Conservation (phyloP, 768 basidiomycete species). For the Calocybe gangraenosa region DNA sequence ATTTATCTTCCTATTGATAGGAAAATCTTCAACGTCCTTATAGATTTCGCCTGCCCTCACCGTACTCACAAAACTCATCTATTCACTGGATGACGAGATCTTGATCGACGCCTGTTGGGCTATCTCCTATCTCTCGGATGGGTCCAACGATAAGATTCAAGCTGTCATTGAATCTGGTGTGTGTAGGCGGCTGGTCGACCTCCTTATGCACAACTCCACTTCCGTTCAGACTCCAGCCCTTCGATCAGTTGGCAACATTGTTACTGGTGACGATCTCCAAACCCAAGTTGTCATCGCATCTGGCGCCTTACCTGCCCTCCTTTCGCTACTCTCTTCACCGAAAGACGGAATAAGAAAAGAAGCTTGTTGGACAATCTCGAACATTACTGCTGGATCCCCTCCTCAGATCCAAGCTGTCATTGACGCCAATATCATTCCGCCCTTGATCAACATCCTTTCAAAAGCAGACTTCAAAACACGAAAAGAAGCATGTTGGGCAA, state of each 20-base stretch:
- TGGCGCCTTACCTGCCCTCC: conserved; percentile 91
- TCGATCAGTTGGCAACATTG: conserved; percentile 98
- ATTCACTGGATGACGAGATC: conserved; percentile 98
- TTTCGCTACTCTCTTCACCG: conserved; percentile 89
- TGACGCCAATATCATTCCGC: conserved; percentile 97
- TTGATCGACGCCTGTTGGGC: conserved; percentile 99
- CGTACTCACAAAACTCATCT: conserved; percentile 97
- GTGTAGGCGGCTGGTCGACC: conserved; percentile 93
- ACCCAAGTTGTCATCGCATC: conserved; percentile 99
- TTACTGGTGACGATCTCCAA: conserved; percentile 98
- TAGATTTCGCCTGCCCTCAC: conserved; percentile 96
- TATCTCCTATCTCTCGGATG: conserved; percentile 98
- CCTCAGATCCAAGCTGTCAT: conserved; percentile 97
- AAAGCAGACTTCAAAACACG: conserved; percentile 99
- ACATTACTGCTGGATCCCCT: conserved; percentile 95
- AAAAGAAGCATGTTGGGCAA: conserved; percentile 99
- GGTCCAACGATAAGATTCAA: conserved; percentile 99
- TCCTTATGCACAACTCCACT: conserved; percentile 91
- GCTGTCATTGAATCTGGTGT: conserved; percentile 99
- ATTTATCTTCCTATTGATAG: conserved; percentile 10
- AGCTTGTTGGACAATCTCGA: conserved; percentile 99
- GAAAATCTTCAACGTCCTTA: conserved; percentile 10
- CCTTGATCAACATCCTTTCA: conserved; percentile 95
- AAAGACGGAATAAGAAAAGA: conserved; percentile 99
- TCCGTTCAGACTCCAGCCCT: conserved; percentile 98